A percentile compares a stretch with the other conserved stretches of the same genome.
These are phyloP conservation scores for Chamaecrista fasciculata DNA, from an alignment of 306 rosid species.

Conservation along the genomic window DNA sequence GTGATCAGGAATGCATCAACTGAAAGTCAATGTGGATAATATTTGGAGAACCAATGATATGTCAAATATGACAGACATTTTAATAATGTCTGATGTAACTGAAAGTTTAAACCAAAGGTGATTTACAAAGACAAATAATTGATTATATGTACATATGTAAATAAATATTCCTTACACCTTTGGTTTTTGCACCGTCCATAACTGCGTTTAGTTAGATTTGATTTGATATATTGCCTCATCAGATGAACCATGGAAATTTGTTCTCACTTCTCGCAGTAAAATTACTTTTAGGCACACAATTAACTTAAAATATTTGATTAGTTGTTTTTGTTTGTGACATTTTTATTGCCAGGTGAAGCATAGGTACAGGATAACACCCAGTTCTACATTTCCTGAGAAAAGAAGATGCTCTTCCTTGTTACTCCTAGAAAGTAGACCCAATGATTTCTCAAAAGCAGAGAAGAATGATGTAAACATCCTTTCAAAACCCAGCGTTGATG, in stretches of 20 bases:
- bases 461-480: conserved; percentile 52
- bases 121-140: conserved; percentile 1
- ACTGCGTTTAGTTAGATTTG: conserved; percentile 9
- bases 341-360: conserved; percentile 68
- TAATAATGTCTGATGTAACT: neutral
- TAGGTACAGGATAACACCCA: conserved; percentile 60
- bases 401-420: conserved; percentile 52
- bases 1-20: neutral
- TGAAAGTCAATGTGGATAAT: neutral
- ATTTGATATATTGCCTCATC: conserved; percentile 9
- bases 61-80: conserved; percentile 7
- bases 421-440: conserved; percentile 48
- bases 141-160: conserved; percentile 10
- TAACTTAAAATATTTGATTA: conserved; percentile 26
- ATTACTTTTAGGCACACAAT: conserved; percentile 9
- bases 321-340: conserved; percentile 8
- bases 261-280: conserved; percentile 6
- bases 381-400: conserved; percentile 51
- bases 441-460: conserved; percentile 44
- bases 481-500: conserved; percentile 64
- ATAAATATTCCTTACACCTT: conserved; percentile 7
- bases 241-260: conserved; percentile 3
- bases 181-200: conserved; percentile 17
- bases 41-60: conserved; percentile 24
- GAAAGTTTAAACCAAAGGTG: conserved; percentile 16